Conservation (phyloP, 352 stramenopile genomes). For the Phytophthora melonis region DNA sequence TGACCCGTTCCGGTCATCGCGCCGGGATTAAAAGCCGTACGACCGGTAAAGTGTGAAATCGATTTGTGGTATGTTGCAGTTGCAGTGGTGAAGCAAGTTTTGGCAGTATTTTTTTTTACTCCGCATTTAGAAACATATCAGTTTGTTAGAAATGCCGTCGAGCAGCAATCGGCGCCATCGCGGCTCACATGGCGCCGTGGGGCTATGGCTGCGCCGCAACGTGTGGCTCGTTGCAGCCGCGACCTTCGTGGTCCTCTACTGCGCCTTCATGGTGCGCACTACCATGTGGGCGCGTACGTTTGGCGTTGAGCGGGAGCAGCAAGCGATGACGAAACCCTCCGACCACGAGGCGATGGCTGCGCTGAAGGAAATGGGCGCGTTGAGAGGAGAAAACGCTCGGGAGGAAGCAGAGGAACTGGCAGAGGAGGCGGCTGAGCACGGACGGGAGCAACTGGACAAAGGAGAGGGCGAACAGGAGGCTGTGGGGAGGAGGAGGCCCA, state of each 20-base stretch:
- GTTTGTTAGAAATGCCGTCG: slow-evolving; percentile 11
- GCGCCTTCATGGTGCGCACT: slow-evolving; percentile 47
- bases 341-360: slow-evolving; percentile 14
- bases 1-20: neutral
- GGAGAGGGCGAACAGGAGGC: slow-evolving; percentile 31
- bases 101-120: no score
- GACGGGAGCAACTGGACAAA: slow-evolving; percentile 26
- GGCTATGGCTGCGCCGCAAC: slow-evolving; percentile 39
- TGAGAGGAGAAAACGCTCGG: slow-evolving; percentile 10
- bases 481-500: slow-evolving; percentile 26
- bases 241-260: slow-evolving; percentile 47
- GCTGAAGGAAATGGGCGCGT: slow-evolving; percentile 24
- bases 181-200: slow-evolving; percentile 5
- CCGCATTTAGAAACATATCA: slow-evolving; percentile 12
- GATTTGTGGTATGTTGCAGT: neutral
- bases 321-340: neutral
- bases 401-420: slow-evolving; percentile 24
- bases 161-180: slow-evolving; percentile 11
- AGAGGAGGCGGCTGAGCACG: slow-evolving; percentile 24
- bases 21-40: neutral
- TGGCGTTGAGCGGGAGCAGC: slow-evolving; percentile 10
- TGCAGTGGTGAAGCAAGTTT: neutral
- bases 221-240: slow-evolving; percentile 36
- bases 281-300: slow-evolving; percentile 38
- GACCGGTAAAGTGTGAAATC: no score